Base-by-base conservation (phyloP, 345 rosid genomes). In the Eucalyptus tenuipes region DNA sequence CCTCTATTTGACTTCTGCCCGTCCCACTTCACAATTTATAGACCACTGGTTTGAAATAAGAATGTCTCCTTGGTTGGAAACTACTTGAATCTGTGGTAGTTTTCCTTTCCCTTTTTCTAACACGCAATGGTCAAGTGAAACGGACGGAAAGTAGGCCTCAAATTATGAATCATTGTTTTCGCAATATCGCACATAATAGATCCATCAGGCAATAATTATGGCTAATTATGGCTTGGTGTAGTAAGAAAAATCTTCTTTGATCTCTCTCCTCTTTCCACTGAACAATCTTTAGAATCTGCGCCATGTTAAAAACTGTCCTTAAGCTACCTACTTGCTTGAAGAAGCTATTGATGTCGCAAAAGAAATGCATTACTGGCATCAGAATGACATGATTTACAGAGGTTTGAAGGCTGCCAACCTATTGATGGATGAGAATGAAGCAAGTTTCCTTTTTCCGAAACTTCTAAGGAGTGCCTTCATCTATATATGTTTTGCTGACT, bases 401-500 rank as follows among this genome's bases (percentile, higher is more conserved):
- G 91, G 88, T 48, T 66, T 90, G 53, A 90, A 90, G 86, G 91
- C 91, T 82, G 91, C 91, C 29, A 90, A 90, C 53, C 75, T 90
- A 29, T 85, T 82, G 85, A 86, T 90, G 90, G 91, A 90, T 37
- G 91, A 90, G 86, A 57, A 88, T 52, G 88, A 88, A 68, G 91
- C 88, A 81, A 57, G 88, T 44, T 40, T 17, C 52, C 20, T 79
- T 16, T 88, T 42, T n/a, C 37, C 55, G 49, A 29, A 75, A 37
- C 40, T 64, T 75, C 47, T 86, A 16, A 33, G 44, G 47, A 48
- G 55, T 85, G 16, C 86, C 55, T 85, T 48, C 86, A 47, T 48
- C 24, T 31, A 25, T 49, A 18, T 85, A 48, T 85, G 55, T 14
- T 47, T 85, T 85, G 55, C 55, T 85, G 81, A 71, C 25, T 71